Evolutionary conservation across 768 basidiomycete species (phyloP).

Genomic region (Rhizopogon sp.): DNA sequence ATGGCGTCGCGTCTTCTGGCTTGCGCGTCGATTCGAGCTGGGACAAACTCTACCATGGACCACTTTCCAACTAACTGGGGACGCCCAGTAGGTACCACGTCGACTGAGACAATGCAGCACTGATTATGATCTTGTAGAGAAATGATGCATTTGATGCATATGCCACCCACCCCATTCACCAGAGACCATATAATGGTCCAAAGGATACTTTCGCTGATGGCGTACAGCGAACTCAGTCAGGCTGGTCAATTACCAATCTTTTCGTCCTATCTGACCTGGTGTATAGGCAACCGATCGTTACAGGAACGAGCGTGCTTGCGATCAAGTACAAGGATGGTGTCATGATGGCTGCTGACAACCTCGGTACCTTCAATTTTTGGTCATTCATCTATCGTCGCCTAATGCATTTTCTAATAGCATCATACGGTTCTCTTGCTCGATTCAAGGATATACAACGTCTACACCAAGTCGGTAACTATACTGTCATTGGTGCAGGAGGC

Average conservation of each 20-base stretch:
- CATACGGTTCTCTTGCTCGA: slow-evolving; percentile 94
- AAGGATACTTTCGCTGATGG: slow-evolving; percentile 58
- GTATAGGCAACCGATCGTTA: slow-evolving; percentile 85
- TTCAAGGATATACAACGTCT: slow-evolving; percentile 94
- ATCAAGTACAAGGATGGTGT: slow-evolving; percentile 95
- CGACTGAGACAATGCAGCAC: not conserved
- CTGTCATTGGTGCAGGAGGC: slow-evolving; percentile 87
- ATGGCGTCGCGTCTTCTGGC: slow-evolving; percentile 8
- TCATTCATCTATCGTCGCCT: not conserved
- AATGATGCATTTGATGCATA: slow-evolving; percentile 74
- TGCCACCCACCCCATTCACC: slow-evolving; percentile 71
- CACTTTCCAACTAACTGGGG: slow-evolving; percentile 87
- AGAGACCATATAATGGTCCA: slow-evolving; percentile 43
- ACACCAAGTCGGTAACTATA: slow-evolving; percentile 76
- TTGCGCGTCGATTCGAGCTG: slow-evolving; percentile 14
- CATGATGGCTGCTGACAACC: slow-evolving; percentile 98
- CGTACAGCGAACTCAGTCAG: slow-evolving; percentile 79
- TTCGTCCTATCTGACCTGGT: not conserved
- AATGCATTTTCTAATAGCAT: slow-evolving; percentile 46
- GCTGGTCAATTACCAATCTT: not conserved
- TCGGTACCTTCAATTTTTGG: slow-evolving; percentile 51
- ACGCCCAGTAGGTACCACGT: slow-evolving; percentile 49
- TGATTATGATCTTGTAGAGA: slow-evolving; percentile 38
- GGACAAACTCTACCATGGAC: slow-evolving; percentile 48
- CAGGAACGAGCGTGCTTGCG: slow-evolving; percentile 93